Conservation (phyloP, 2,329 filamentous ascomycete species). For the Fusarium brachygibbosum region DNA sequence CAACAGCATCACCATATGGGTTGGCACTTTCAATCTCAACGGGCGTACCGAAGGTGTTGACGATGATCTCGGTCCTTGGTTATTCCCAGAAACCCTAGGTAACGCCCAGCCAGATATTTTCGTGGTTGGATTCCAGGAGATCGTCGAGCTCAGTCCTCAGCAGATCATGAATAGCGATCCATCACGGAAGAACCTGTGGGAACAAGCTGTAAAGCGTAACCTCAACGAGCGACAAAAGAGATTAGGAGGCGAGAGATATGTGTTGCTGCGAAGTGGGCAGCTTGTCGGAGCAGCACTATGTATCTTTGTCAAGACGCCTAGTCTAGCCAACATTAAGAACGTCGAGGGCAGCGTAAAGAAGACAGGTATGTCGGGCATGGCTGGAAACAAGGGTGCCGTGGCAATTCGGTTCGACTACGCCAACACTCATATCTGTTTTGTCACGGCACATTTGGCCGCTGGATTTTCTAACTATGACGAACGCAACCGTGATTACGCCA, state of each 20-base stretch:
- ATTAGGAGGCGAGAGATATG: conserved; percentile 81
- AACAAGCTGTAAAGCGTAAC: conserved; percentile 80
- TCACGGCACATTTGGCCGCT: conserved; percentile 95
- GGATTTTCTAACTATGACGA: conserved; percentile 98
- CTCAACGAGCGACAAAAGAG: conserved; percentile 79
- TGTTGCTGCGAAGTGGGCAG: conserved; percentile 90
- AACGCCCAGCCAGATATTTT: conserved; percentile 84
- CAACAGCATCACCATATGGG: conserved; percentile 82
- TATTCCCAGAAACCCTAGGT: conserved; percentile 74
- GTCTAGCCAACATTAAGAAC: conserved; percentile 88
- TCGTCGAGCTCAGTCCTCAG: conserved; percentile 96
- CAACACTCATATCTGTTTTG: conserved; percentile 92
- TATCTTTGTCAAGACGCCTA: conserved; percentile 86
- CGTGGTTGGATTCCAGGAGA: conserved; percentile 95
- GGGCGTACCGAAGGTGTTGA: conserved; percentile 83
- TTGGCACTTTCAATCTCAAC: conserved; percentile 96
- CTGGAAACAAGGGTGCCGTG: conserved; percentile 97
- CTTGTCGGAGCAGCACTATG: conserved; percentile 94
- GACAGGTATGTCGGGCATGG: conserved; percentile 93
- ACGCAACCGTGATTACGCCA: conserved; percentile 91
- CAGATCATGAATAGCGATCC: conserved; percentile 99
- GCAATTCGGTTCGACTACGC: conserved; percentile 96
- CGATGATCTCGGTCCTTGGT: conserved; percentile 86
- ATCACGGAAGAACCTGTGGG: conserved; percentile 86
- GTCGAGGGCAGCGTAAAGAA: conserved; percentile 98